Percentiles rank a stretch among this genome's conserved stretches.
Conservation (phyloP, 495 filamentous ascomycete genomes). For the Daldinia bambusicola region DNA sequence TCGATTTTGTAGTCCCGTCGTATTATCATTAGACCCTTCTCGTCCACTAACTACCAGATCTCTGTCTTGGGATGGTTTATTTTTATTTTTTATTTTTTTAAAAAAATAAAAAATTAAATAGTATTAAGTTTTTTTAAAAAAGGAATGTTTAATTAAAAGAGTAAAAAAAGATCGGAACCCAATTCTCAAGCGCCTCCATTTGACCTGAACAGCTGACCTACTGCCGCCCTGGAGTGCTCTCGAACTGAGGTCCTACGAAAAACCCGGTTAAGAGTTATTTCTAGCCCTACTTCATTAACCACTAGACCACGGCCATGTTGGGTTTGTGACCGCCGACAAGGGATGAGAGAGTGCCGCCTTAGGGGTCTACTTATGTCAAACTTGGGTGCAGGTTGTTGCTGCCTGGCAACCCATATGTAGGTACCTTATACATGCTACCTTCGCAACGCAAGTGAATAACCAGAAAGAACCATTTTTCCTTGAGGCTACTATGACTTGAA, state of each 20-base stretch:
- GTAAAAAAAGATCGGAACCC: slow-evolving; percentile 1
- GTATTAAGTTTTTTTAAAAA: too few relatives aligned
- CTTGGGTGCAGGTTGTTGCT: neutral
- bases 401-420: neutral
- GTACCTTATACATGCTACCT: too few relatives aligned
- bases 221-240: neutral
- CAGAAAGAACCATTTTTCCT: too few relatives aligned
- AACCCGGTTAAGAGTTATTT: neutral
- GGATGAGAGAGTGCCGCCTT: neutral
- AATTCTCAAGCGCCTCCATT: neutral
- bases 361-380: neutral
- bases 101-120: neutral
- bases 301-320: neutral
- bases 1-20: neutral
- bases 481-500: too few relatives aligned
- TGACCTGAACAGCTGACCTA: neutral
- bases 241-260: neutral
- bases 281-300: slow-evolving; percentile 1
- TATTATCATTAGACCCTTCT: neutral
- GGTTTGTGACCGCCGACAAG: neutral
- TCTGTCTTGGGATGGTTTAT: too few relatives aligned
- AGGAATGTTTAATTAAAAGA: neutral
- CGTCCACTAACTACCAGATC: neutral
- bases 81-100: too few relatives aligned
- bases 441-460: too few relatives aligned